Evolutionary conservation across 768 basidiomycete genomes (phyloP), one percentile per base, ranked within the genome.

Genomic region (Serendipita sp.): DNA sequence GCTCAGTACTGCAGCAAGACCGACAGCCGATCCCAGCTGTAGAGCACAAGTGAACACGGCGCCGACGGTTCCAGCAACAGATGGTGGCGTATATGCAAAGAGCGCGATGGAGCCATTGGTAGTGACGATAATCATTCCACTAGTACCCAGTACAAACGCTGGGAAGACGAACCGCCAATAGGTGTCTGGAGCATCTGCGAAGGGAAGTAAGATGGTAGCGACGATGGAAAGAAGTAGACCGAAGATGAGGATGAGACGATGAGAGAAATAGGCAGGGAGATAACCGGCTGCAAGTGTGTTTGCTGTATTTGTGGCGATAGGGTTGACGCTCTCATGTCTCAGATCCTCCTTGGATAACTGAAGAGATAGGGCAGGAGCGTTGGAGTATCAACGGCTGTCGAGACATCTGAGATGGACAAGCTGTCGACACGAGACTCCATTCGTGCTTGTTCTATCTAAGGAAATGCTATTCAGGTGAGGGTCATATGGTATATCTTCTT

Each of bases 201-300:
- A 66, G 32, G 65, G 58, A 2, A 67, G 65, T 32, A 67, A 52
- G 41, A 47, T 15, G 34, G 65, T 58, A 38, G 65, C 52, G 3
- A 58, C 56, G 52, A 63, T 47, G 13, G 45, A 5, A 11, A 66
- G 65, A 7, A 63, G 32, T n/a, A 63, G 45, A 30, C 60, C 65
- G 13, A 44, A 18, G 10, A 66, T 36, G 65, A 66, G 23, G 65
- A 66, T 44, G 34, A 62, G 36, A 38, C 62, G 60, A 35, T 60
- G 73, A 41, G 75, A 68, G 10, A 73, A 68, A 44, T 66, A 65
- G 56, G 73, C 75, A 13, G 78, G 72, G 36, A 80, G 66, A 11
- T 74, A 63, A 16, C 79, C 77, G 1, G 77, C n/a, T 45, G 10
- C 44, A 45, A n/a, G 11, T 10, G n/a, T n/a, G 11, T 45, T n/a